Conservation (phyloP, 139 green algal genomes). For the Chlamydomonas asymmetrica region DNA sequence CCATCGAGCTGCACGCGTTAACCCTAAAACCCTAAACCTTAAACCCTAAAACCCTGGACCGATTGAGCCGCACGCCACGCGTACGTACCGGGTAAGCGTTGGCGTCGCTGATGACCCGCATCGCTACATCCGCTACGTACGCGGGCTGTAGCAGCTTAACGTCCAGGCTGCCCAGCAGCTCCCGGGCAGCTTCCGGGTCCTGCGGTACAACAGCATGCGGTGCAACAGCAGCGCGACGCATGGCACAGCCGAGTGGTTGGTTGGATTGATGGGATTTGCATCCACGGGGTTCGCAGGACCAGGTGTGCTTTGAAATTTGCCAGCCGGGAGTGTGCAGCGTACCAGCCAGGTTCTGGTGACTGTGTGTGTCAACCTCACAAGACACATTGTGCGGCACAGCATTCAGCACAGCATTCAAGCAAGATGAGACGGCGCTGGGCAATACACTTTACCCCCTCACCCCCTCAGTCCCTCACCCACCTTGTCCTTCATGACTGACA, state of each 20-base stretch:
- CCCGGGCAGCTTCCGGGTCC: slow-evolving; percentile 22
- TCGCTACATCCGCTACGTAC: slow-evolving; percentile 22
- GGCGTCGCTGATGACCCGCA: slow-evolving; percentile 4
- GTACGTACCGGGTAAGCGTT: not conserved
- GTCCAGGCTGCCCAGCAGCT: slow-evolving; percentile 30
- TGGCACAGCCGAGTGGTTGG: too few species aligned
- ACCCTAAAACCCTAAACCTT: too few species aligned
- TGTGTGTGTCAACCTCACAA: not conserved
- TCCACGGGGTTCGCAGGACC: too few species aligned
- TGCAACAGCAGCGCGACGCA: slow-evolving; percentile 4
- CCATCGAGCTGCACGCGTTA: too few species aligned
- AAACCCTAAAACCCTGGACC: too few species aligned
- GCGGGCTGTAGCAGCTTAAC: slow-evolving; percentile 43
- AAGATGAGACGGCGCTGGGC: not conserved
- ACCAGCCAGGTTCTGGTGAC: too few species aligned
- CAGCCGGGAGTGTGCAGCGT: too few species aligned
- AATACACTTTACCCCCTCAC: too few species aligned
- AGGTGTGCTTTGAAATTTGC: too few species aligned
- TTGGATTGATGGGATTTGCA: too few species aligned
- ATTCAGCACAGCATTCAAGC: not conserved
- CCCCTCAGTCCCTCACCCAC: too few species aligned
- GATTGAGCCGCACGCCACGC: too few species aligned
- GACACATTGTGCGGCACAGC: not conserved
- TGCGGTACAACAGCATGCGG: not conserved
- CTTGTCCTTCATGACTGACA: slow-evolving; percentile 30